Conservation (phyloP, 164 flowering plant genomes). For the Akebia trifoliata region DNA sequence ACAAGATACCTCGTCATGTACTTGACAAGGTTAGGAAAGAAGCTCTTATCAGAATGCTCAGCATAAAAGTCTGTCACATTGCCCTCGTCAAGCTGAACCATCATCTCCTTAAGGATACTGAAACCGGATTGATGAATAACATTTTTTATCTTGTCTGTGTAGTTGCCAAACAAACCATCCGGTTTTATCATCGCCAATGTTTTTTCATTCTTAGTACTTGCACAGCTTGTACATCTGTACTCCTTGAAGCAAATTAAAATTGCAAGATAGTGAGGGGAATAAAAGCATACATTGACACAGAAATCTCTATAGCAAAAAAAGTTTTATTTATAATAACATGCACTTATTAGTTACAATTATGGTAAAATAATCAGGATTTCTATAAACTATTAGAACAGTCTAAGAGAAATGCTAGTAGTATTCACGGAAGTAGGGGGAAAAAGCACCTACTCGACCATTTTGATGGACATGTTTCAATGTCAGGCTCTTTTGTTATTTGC, state of each 20-base stretch:
- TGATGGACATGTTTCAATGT: too few species aligned
- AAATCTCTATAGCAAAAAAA: neutral
- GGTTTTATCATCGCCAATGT: conserved; percentile 91
- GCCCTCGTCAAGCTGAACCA: conserved; percentile 46
- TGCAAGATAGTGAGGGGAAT: neutral
- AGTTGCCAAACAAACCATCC: conserved; percentile 64
- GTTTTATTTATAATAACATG: neutral
- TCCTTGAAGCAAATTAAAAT: conserved; percentile 1
- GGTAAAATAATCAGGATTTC: too few species aligned
- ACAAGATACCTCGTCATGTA: conserved; percentile 75
- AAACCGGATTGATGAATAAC: conserved; percentile 58
- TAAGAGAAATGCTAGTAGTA: too few species aligned
- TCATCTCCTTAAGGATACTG: conserved; percentile 38
- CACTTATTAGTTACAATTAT: neutral
- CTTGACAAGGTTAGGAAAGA: conserved; percentile 59
- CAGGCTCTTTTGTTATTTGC: too few species aligned
- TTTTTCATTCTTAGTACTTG: conserved; percentile 32
- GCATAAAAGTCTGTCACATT: conserved; percentile 47
- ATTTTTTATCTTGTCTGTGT: conserved; percentile 43
- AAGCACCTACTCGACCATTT: too few species aligned
- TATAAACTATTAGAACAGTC: too few species aligned
- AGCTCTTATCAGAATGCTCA: conserved; percentile 66
- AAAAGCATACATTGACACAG: neutral
- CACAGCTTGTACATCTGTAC: conserved; percentile 32
- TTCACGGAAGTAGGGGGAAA: too few species aligned